Percentiles rank a stretch among this genome's conserved stretches.
Evolutionary conservation across 768 basidiomycete genomes (phyloP).

Genomic region (Paxillus involutus): DNA sequence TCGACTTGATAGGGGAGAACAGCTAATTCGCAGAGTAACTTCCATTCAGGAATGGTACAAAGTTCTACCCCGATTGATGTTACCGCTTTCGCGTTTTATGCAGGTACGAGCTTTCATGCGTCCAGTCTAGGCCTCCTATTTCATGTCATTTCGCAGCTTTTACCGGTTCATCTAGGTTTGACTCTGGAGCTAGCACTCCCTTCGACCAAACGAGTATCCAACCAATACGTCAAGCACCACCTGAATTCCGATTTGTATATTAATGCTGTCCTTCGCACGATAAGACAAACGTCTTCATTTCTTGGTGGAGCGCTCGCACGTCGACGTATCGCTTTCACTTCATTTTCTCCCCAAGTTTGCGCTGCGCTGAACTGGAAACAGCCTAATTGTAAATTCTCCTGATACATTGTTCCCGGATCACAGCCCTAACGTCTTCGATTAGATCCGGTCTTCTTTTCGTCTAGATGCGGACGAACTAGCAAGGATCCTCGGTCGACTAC

Average conservation of each 20-base stretch:
- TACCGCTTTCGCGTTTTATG: slow-evolving; percentile 74
- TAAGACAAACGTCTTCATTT: slow-evolving; percentile 66
- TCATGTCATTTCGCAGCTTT: slow-evolving; percentile 39
- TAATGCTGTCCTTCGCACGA: slow-evolving; percentile 79
- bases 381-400: slow-evolving; percentile 78
- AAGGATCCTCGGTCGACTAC: slow-evolving; percentile 39
- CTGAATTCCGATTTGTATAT: slow-evolving; percentile 80
- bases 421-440: slow-evolving; percentile 12
- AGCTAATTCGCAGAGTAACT: slow-evolving; percentile 29
- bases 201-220: slow-evolving; percentile 48
- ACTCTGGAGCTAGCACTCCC: slow-evolving; percentile 79
- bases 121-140: slow-evolving; percentile 5
- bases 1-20: slow-evolving; percentile 44
- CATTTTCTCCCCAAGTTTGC: slow-evolving; percentile 88
- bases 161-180: slow-evolving; percentile 66
- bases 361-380: slow-evolving; percentile 98
- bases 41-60: slow-evolving; percentile 46
- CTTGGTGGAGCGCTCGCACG: slow-evolving; percentile 53
- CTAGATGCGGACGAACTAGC: slow-evolving; percentile 72
- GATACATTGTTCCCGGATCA: slow-evolving; percentile 21
- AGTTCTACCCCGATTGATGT: slow-evolving; percentile 53
- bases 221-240: slow-evolving; percentile 46
- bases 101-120: slow-evolving; percentile 47
- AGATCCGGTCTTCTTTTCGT: slow-evolving; percentile 97
- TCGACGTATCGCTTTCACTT: slow-evolving; percentile 87